phyloP scores from a whole-genome alignment of 768 basidiomycete species.

The Mycena leptocephala region DNA sequence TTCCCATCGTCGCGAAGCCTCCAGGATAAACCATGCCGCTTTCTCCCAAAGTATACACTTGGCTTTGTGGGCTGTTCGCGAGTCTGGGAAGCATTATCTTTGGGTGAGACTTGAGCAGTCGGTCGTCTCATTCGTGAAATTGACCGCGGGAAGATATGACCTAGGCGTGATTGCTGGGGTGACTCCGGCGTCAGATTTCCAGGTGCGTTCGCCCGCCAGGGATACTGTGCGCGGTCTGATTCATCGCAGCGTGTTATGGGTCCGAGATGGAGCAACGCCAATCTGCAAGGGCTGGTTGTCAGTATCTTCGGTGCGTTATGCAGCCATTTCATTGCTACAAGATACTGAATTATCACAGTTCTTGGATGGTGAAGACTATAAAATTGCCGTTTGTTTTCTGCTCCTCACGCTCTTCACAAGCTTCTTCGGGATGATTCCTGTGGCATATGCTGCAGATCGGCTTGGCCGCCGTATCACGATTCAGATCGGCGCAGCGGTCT shows the following conservation, averaged over 20 bases:
- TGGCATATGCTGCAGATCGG: constrained; percentile 57
- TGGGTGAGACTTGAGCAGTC: constrained; percentile 40
- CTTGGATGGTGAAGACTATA: constrained; percentile 53
- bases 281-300: constrained; percentile 56
- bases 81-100: constrained; percentile 64
- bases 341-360: constrained; percentile 41
- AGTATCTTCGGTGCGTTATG: constrained; percentile 57
- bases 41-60: constrained; percentile 67
- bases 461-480: constrained; percentile 59
- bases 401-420: constrained; percentile 36
- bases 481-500: constrained; percentile 56
- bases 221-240: background rate
- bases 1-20: constrained; percentile 8
- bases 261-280: constrained; percentile 50
- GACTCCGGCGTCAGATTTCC: constrained; percentile 56
- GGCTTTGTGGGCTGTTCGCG: constrained; percentile 69
- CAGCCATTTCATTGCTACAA: background rate
- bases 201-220: constrained; percentile 36
- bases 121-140: background rate
- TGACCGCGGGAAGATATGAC: constrained; percentile 53
- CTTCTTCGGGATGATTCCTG: constrained; percentile 62
- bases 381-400: background rate
- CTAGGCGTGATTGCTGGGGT: constrained; percentile 68
- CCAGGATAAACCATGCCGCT: constrained; percentile 47
- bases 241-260: constrained; percentile 52